Evolutionary conservation across 768 basidiomycete species (phyloP).

Genomic region (Lactarius hengduanensis): DNA sequence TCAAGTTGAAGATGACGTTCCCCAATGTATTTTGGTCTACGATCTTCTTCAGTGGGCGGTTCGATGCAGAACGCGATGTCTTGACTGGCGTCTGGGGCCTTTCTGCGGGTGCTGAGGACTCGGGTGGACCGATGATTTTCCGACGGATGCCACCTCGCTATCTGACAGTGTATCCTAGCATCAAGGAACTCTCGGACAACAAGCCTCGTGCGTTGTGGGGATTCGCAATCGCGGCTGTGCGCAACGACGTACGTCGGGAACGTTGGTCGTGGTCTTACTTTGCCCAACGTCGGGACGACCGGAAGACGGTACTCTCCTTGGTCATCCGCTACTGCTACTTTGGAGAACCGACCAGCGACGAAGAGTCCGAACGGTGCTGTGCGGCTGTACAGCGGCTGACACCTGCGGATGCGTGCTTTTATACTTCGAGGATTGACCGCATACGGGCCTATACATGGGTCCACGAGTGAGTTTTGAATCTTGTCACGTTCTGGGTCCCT

Average conservation of each 20-base stretch:
- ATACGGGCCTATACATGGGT: constrained; percentile 28
- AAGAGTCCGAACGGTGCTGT: constrained; percentile 29
- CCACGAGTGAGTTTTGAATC: constrained; percentile 27
- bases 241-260: constrained; percentile 29
- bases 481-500: neutral
- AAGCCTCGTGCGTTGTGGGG: constrained; percentile 35
- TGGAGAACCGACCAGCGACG: constrained; percentile 25
- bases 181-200: constrained; percentile 30
- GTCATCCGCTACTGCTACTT: constrained; percentile 29
- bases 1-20: constrained; percentile 28
- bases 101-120: neutral
- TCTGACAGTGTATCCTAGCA: constrained; percentile 32
- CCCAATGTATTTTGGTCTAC: constrained; percentile 4
- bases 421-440: constrained; percentile 27
- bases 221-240: constrained; percentile 34
- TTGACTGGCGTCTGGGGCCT: constrained; percentile 15
- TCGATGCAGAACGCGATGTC: constrained; percentile 14
- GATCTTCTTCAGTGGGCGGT: constrained; percentile 10
- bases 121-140: constrained; percentile 28
- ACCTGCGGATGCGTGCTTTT: constrained; percentile 33
- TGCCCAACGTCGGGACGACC: constrained; percentile 33
- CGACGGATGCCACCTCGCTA: constrained; percentile 31
- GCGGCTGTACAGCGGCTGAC: constrained; percentile 27
- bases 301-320: constrained; percentile 33
- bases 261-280: constrained; percentile 37